Evolutionary conservation across 805 yeast genomes (phyloP), one percentile per base, ranked within the genome.

Genomic region (Candida tibetensis): DNA sequence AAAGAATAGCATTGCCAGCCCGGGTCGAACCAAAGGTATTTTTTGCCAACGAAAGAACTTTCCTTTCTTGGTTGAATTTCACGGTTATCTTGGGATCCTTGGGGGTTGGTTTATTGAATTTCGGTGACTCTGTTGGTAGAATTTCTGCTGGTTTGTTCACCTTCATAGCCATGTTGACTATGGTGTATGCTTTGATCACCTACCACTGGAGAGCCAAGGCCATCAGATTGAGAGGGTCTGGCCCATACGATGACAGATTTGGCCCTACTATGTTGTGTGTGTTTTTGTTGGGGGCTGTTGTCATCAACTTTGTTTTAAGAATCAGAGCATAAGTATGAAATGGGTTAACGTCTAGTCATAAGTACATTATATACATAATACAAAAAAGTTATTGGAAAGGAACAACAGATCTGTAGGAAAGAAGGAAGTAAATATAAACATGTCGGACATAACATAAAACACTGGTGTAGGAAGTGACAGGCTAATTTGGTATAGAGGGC

Each of bases 151-250:
- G 91, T 4, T 71, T 93, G 40, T 93, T 93, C 74, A 95, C 99
- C 3, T 72, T 91, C 44, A 90, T 93, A 39, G 95, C 99, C 46
- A 91, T 93, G 97, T 88, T 86, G 47, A 91, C 99, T 17, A 93
- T 93, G 99, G 76, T 83, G 2, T 93, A 93, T 56, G 99, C 99
- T 1, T 75, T 93, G 45, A 76, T 88, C 33, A 93, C 98, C 9
- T 93, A 93, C 64, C 99, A 93, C 66, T 95, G 99, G 99, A 86
- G 99, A 72, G 99, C 99, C 1, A 88, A 90, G 59, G 99, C 99
- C 42, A 93, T 93, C 51, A 82, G 99, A 65, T 77, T 91, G 67
- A 82, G 98, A 66, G 99, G 99, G 29, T 81, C 95, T 10, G 99
- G 99, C 33, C 99, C 99, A n/a, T 93, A 93, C 60, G 99, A 93